Evolutionary conservation across 2,329 filamentous ascomycete species (phyloP), one percentile per base, ranked within the genome.

Genomic region (Paecilomyces dactylethromorphus): DNA sequence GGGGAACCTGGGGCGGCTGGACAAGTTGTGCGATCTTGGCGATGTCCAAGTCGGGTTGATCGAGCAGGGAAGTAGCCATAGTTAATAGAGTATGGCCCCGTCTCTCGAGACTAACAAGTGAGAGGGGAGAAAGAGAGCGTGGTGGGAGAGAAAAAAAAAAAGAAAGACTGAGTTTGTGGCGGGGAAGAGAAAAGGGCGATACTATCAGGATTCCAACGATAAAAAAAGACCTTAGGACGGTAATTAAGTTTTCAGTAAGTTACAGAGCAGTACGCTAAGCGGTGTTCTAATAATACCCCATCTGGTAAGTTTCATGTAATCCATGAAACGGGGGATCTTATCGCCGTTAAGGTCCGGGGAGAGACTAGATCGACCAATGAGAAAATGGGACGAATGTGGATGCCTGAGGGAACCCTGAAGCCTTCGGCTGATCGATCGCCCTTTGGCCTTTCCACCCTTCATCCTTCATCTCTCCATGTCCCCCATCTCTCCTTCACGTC

Each of bases 1-100:
- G 74, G 57, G 84, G 82, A 31, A 83, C 55, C 35, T 71, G 67
- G 12, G 70, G 70, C 7, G 75, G 75, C 53, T 71, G 79, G 32
- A 84, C 81, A 54, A 81, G 79, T 66, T 72, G 69, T n/a, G 71
- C 68, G 57, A 74, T 62, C 10, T 63, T 65, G 22, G 65, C 59
- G 51, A 73, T 68, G 57, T 74, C 71, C 35, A 65, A 62, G 24
- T 66, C 60, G n/a, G 21, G 22, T 15, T 24, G 50, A 52, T 24
- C 22, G 11, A 52, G 13, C 22, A 29, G 22, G 3, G 50, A 24
- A 13, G 50, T 21, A n/a, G 50, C 21, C 50, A 52, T 52, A 5
- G 50, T 29, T 18, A 29, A 24, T 2, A 15, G 21, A 15, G n/a
- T 18, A 29, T 24, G 50, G 6, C n/a, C 18, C 39, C 3, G 39